These are phyloP conservation scores for Quercus suber DNA, from an alignment of 306 rosid species.

Conservation along the genomic window DNA sequence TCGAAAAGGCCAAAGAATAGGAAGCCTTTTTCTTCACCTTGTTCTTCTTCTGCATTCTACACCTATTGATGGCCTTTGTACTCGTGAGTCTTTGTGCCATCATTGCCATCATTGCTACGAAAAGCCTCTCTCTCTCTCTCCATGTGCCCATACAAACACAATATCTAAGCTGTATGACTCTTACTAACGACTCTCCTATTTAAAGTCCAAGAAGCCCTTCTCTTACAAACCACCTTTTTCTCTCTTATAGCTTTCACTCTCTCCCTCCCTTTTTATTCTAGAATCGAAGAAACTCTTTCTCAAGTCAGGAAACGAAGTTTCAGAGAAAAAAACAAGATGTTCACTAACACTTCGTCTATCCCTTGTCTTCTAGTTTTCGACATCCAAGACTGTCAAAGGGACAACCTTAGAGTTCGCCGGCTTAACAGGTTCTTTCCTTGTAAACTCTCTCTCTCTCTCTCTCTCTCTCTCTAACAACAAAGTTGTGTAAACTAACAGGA, in stretches of 20 bases:
- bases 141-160: conserved; percentile 36
- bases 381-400: conserved; percentile 35
- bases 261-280: background rate
- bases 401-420: conserved; percentile 34
- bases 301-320: background rate
- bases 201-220: conserved; percentile 30
- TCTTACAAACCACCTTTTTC: conserved; percentile 18
- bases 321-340: conserved; percentile 32
- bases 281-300: background rate
- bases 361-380: conserved; percentile 17
- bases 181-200: conserved; percentile 21
- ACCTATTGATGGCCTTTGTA: conserved; percentile 59
- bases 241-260: background rate
- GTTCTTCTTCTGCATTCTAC: conserved; percentile 38
- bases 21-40: background rate
- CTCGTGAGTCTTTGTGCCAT: conserved; percentile 67
- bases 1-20: conserved; percentile 23
- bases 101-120: conserved; percentile 76
- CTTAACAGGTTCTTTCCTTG: conserved; percentile 45
- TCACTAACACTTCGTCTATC: conserved; percentile 37
- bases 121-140: conserved; percentile 43
- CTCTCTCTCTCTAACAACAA: background rate
- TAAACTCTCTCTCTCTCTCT: conserved; percentile 24
- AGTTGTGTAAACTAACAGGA: conserved; percentile 33
- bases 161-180: conserved; percentile 35